These are phyloP conservation scores for Apiospora marii DNA, from an alignment of 2,329 filamentous ascomycete species.

Conservation along the genomic window DNA sequence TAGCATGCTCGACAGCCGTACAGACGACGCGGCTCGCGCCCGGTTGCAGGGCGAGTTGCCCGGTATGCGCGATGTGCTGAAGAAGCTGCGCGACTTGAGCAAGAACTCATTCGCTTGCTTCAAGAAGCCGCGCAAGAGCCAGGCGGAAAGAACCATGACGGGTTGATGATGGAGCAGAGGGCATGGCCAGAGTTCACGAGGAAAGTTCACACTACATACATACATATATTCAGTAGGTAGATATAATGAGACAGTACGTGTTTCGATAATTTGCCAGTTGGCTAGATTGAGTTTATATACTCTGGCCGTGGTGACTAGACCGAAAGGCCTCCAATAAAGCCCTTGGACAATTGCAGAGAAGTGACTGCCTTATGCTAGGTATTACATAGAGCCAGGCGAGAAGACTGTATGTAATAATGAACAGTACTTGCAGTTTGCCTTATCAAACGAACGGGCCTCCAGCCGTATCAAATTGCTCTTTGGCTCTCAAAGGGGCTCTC, in stretches of 20 bases:
- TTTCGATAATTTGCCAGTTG: background rate
- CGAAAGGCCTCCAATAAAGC: no score
- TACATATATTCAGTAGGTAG: background rate
- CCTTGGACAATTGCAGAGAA: background rate
- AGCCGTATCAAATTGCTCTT: background rate
- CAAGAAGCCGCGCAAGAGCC: slow-evolving; percentile 51
- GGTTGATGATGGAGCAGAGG: slow-evolving; percentile 27
- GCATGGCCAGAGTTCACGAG: background rate
- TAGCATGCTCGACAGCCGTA: slow-evolving; percentile 86
- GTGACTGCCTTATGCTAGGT: background rate
- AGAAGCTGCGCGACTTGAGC: slow-evolving; percentile 81
- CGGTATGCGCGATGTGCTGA: slow-evolving; percentile 87
- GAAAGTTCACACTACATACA: background rate
- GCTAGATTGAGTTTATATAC: background rate
- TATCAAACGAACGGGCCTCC: no score
- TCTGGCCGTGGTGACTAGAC: background rate
- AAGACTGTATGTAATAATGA: background rate
- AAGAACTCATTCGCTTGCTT: slow-evolving; percentile 91
- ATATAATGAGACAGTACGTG: background rate
- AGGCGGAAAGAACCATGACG: slow-evolving; percentile 40
- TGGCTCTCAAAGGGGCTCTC: slow-evolving; percentile 14
- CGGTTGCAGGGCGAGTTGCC: slow-evolving; percentile 86
- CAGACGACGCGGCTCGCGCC: slow-evolving; percentile 84
- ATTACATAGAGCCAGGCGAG: no score
- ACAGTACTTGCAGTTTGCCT: background rate